A percentile compares a stretch with the other conserved stretches of the same genome.
These are phyloP conservation scores for Diaporthe vaccinii DNA, from an alignment of 2,329 filamentous ascomycete species.

Conservation along the genomic window DNA sequence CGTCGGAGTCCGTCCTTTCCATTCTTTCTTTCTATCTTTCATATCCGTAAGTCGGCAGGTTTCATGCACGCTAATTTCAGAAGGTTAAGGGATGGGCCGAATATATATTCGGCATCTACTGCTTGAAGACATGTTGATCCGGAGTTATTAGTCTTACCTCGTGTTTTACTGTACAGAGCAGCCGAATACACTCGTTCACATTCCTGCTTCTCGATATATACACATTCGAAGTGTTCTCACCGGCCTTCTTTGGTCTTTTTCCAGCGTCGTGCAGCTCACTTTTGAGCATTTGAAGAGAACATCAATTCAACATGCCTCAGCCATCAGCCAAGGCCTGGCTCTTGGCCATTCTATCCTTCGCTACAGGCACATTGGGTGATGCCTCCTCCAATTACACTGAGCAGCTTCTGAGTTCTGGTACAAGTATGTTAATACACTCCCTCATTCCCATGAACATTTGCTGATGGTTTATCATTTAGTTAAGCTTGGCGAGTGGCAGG, in stretches of 20 bases:
- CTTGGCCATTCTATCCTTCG: constrained; percentile 6
- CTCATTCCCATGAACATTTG: not conserved
- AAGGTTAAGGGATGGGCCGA: not conserved
- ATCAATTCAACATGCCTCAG: not conserved
- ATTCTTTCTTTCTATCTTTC: too few relatives aligned
- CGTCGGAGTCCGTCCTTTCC: not conserved
- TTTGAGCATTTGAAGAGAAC: not conserved
- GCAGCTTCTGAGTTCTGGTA: constrained; percentile 6
- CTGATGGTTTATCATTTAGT: not conserved
- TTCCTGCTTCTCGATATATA: not conserved
- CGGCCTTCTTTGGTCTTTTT: not conserved
- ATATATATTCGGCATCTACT: not conserved
- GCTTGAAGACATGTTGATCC: not conserved
- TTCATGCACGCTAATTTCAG: not conserved
- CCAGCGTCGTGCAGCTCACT: too few relatives aligned
- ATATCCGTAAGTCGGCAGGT: not conserved
- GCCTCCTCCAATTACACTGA: constrained; percentile 1
- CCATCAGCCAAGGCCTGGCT: constrained; percentile 10
- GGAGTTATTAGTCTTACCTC: not conserved
- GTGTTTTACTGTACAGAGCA: not conserved
- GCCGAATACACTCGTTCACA: not conserved
- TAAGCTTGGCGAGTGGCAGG: constrained; percentile 33
- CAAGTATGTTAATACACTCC: not conserved
- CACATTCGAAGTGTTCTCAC: not conserved
- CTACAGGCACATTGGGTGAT: constrained; percentile 3